Conservation (phyloP, 805 yeast species). For the Candida orba region DNA sequence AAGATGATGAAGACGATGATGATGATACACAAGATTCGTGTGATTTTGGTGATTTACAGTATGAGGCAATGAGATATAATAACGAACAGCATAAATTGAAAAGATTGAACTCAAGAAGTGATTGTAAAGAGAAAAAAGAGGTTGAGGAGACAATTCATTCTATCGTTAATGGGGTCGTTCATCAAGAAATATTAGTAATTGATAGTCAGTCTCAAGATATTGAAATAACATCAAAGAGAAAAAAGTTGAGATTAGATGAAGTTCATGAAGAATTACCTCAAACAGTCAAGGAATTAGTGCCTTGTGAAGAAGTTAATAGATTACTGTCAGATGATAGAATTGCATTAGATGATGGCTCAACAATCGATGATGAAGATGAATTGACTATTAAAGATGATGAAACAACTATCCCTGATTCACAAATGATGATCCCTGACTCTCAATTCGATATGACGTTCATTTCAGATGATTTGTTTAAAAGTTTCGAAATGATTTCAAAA, state of each 20-base stretch:
- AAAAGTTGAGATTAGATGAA: no score
- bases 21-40: slow-evolving; percentile 5
- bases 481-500: neutral
- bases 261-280: no score
- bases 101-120: neutral
- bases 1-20: slow-evolving; percentile 22
- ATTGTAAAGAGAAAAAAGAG: neutral
- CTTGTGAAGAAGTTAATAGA: neutral
- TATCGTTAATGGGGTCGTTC: neutral
- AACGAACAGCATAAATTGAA: neutral
- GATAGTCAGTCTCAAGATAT: neutral
- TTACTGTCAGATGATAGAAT: neutral
- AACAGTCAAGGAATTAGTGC: no score
- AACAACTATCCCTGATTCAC: no score
- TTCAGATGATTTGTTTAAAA: neutral
- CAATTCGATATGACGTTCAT: neutral
- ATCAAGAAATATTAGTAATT: neutral
- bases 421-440: neutral
- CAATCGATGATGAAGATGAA: neutral
- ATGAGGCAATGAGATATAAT: neutral
- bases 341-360: neutral
- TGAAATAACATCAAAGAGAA: neutral
- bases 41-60: neutral
- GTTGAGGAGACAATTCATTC: no score
- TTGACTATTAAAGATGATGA: neutral